Evolutionary conservation across 768 basidiomycete genomes (phyloP).

Genomic region (Auricularia sp.): DNA sequence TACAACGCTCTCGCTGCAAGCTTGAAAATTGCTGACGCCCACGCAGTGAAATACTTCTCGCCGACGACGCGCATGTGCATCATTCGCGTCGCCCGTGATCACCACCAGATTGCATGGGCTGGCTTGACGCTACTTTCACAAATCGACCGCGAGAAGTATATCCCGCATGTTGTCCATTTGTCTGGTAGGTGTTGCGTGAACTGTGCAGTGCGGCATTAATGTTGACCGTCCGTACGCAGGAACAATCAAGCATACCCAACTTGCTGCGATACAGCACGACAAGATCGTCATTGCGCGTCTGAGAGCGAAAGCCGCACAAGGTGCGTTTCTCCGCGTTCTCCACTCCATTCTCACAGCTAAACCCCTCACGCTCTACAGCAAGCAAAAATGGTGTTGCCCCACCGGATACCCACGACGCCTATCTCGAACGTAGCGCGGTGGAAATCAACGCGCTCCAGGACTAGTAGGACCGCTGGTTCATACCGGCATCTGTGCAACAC

Average conservation of each 20-base stretch:
- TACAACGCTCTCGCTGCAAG: slow-evolving; percentile 14
- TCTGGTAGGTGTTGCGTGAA: slow-evolving; percentile 43
- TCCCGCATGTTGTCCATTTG: slow-evolving; percentile 72
- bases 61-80: slow-evolving; percentile 76
- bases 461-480: slow-evolving; percentile 14
- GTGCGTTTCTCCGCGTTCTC: slow-evolving; percentile 24
- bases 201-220: neutral
- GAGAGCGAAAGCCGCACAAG: slow-evolving; percentile 39
- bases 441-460: slow-evolving; percentile 64
- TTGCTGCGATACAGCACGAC: slow-evolving; percentile 68
- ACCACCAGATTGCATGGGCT: slow-evolving; percentile 71
- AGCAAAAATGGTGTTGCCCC: slow-evolving; percentile 32
- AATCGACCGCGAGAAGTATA: slow-evolving; percentile 46
- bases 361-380: neutral
- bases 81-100: slow-evolving; percentile 74
- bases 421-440: slow-evolving; percentile 42
- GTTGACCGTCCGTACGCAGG: slow-evolving; percentile 32
- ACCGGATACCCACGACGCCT: slow-evolving; percentile 50
- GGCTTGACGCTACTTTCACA: slow-evolving; percentile 58
- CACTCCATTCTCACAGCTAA: slow-evolving; percentile 1
- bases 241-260: slow-evolving; percentile 77
- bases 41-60: slow-evolving; percentile 78
- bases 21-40: neutral
- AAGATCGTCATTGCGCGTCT: slow-evolving; percentile 59
- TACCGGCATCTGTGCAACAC: no score